Base-by-base conservation (phyloP, 78 protist species). In the Chrysochromulina tobinii region DNA sequence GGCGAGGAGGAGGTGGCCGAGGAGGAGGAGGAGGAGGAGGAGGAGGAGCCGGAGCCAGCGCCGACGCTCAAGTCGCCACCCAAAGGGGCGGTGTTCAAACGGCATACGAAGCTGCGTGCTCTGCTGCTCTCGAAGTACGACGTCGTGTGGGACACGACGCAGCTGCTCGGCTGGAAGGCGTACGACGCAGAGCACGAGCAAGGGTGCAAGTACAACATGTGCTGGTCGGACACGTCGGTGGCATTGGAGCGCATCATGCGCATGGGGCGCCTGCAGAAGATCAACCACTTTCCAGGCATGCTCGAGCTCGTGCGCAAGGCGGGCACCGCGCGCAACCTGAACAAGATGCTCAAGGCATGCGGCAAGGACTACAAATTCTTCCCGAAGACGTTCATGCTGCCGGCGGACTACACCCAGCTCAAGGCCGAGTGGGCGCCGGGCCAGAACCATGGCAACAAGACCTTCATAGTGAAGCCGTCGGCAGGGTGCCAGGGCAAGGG, bases 401-500 rank as follows among this genome's bases (percentile, higher is more conserved):
- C 88, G 14, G 64, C 64, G 25, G 88, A 83, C 88, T n/a, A n/a
- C 61, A 53, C 61, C 61, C 61, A 77, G 54, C 57, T 77, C 58
- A 77, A 77, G 85, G 15, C 5, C 27, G 54, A 77, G 58, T 77
- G 50, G 14, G 15, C 0, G 18, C 27, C 3, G 53, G 51, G 9
- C 23, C 1, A 21, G 58, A 7, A 12, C 64, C 38, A 38, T 38
- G 81, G 81, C 53, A 58, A 38, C 61, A 81, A 48, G 51, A 51
- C 77, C 50, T 91, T 69, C 75, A 91, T 91, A 64, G 61, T 23
- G 38, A 91, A 91, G 75, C 93, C 93, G 18, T 8, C 18, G 1
- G 27, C n/a, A n/a, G 69, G 87, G 2, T 55, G 85, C 55, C 93
- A 91, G 58, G 93, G 93, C n/a, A 91, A 18, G 61, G 93, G 79